These are phyloP conservation scores for Microdochium bolleyi DNA, from an alignment of 2,329 filamentous ascomycete genomes.

Conservation along the genomic window DNA sequence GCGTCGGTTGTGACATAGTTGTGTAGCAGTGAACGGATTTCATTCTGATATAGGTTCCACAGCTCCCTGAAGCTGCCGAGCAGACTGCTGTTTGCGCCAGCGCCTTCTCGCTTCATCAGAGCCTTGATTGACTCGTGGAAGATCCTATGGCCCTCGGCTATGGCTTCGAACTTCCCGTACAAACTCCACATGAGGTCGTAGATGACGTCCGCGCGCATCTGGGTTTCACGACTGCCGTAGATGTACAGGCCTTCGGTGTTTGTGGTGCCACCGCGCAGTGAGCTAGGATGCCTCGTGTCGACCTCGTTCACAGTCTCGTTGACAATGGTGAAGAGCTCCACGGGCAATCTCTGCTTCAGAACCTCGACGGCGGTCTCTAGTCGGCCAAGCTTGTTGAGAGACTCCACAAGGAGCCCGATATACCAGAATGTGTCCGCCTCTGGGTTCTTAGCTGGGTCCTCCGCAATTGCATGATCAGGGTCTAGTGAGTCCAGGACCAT, in stretches of 20 bases:
- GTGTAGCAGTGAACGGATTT: slow-evolving; percentile 88
- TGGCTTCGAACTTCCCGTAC: slow-evolving; percentile 95
- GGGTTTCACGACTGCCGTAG: slow-evolving; percentile 62
- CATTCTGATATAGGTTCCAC: slow-evolving; percentile 97
- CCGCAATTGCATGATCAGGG: slow-evolving; percentile 55
- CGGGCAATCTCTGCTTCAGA: slow-evolving; percentile 85
- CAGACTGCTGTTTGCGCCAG: slow-evolving; percentile 54
- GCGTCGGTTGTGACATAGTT: slow-evolving; percentile 94
- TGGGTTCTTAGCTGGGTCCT: slow-evolving; percentile 88
- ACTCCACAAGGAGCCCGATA: slow-evolving; percentile 77
- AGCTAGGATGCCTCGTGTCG: slow-evolving; percentile 84
- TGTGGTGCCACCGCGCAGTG: slow-evolving; percentile 49
- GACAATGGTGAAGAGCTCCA: slow-evolving; percentile 88
- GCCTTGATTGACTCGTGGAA: slow-evolving; percentile 87
- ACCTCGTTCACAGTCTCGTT: slow-evolving; percentile 94
- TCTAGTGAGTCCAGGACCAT: slow-evolving; percentile 53
- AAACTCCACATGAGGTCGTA: slow-evolving; percentile 87
- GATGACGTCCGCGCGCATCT: slow-evolving; percentile 75
- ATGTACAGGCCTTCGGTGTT: slow-evolving; percentile 51
- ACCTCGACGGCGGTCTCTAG: slow-evolving; percentile 81
- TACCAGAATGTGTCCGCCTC: slow-evolving; percentile 96
- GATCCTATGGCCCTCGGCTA: slow-evolving; percentile 89
- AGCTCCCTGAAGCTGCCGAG: slow-evolving; percentile 90
- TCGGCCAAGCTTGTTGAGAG: slow-evolving; percentile 80
- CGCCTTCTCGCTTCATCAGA: slow-evolving; percentile 74